Conservation (phyloP, 768 basidiomycete genomes). For the Tulasnella sp. region DNA sequence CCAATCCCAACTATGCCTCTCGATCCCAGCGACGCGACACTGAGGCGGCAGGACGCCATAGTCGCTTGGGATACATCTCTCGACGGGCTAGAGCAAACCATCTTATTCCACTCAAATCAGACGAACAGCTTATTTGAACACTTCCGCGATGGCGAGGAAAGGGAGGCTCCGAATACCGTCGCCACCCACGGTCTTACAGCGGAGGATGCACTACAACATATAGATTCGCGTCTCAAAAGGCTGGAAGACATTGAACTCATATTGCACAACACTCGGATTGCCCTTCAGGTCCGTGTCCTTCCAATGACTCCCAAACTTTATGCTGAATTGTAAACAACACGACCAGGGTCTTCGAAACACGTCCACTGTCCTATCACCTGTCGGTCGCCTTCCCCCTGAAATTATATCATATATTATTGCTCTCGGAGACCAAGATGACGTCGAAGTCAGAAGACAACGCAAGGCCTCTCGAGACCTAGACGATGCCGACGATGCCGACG, state of each 20-base stretch:
- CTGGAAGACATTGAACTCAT: not conserved
- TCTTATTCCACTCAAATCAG: not conserved
- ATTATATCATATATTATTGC: constrained; percentile 6
- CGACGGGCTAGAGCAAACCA: not conserved
- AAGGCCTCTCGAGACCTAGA: not conserved
- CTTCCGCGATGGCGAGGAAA: not conserved
- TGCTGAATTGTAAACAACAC: not conserved
- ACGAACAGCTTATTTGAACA: not conserved
- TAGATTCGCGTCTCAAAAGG: not conserved
- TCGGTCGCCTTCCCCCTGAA: constrained; percentile 2
- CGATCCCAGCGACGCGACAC: too few relatives aligned
- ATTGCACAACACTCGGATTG: constrained; percentile 1
- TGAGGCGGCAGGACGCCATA: not conserved
- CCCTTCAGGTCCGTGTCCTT: not conserved
- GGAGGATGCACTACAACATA: constrained; percentile 4
- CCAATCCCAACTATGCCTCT: too few relatives aligned
- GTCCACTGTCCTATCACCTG: not conserved
- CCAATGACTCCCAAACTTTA: not conserved
- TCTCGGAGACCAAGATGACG: constrained; percentile 1
- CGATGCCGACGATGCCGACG: not conserved
- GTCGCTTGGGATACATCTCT: not conserved
- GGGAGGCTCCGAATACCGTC: not conserved
- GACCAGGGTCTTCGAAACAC: constrained; percentile 6
- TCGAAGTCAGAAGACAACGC: not conserved
- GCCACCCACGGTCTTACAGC: not conserved